Percentiles rank a stretch among this genome's conserved stretches.
These are phyloP conservation scores for Tinospora cordifolia DNA, from an alignment of 164 flowering plant genomes.

Conservation along the genomic window DNA sequence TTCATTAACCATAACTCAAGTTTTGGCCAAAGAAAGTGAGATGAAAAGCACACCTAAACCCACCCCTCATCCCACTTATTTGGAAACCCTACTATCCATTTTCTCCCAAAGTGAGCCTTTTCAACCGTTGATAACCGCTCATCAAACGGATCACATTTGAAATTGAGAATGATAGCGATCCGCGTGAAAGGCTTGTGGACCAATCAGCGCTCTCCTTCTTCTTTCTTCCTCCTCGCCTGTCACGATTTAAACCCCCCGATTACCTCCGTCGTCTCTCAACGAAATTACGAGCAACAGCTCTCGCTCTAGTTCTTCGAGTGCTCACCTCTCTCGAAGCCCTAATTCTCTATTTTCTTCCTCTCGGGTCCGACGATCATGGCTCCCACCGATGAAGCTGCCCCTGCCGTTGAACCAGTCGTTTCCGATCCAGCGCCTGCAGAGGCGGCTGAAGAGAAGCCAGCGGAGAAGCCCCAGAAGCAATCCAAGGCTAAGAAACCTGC, in stretches of 20 bases:
- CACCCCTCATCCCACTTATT: conserved; percentile 2
- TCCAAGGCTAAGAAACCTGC: too few relatives aligned
- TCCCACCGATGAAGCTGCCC: too few relatives aligned
- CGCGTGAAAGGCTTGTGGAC: conserved; percentile 20
- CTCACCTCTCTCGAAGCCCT: not conserved
- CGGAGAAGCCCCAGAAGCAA: too few relatives aligned
- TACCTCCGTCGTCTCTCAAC: not conserved
- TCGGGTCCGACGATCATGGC: conserved; percentile 17
- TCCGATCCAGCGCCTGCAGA: too few relatives aligned
- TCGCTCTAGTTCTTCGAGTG: not conserved
- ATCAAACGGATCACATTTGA: conserved; percentile 30
- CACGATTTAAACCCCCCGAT: conserved; percentile 18
- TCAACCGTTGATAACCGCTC: conserved; percentile 25
- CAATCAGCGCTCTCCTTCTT: conserved; percentile 33
- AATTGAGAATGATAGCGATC: conserved; percentile 18
- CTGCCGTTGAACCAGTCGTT: too few relatives aligned
- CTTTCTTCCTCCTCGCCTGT: conserved; percentile 1
- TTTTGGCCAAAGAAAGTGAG: conserved; percentile 23
- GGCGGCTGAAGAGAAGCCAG: too few relatives aligned
- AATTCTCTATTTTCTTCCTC: not conserved
- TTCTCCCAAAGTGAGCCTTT: not conserved
- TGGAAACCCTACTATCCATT: conserved; percentile 8
- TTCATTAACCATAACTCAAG: conserved; percentile 26
- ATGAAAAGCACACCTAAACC: conserved; percentile 44
- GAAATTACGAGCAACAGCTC: too few relatives aligned